Conservation (phyloP, 495 filamentous ascomycete genomes). For the Xylaria grammica region DNA sequence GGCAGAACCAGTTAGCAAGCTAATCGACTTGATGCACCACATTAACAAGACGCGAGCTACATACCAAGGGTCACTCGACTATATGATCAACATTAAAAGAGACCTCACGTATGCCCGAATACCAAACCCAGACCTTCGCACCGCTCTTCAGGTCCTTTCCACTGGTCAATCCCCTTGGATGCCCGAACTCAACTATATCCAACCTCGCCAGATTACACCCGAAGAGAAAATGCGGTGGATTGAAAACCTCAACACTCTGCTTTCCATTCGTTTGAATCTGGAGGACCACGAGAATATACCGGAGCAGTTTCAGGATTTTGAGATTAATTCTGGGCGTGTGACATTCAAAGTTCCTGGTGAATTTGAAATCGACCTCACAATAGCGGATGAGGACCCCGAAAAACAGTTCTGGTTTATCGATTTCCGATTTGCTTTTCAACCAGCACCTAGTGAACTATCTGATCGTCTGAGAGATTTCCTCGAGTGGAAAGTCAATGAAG, state of each 20-base stretch:
- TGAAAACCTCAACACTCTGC: slow-evolving; percentile 79
- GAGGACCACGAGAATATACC: slow-evolving; percentile 82
- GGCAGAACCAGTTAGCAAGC: slow-evolving; percentile 72
- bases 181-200: slow-evolving; percentile 82
- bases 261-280: slow-evolving; percentile 78
- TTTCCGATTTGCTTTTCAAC: slow-evolving; percentile 81
- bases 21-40: slow-evolving; percentile 84
- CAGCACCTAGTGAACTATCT: slow-evolving; percentile 63
- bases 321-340: slow-evolving; percentile 76
- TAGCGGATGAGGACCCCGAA: slow-evolving; percentile 77
- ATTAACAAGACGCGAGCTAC: slow-evolving; percentile 62
- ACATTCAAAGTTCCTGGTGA: slow-evolving; percentile 84
- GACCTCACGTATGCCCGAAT: slow-evolving; percentile 68
- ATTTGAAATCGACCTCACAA: slow-evolving; percentile 90
- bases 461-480: slow-evolving; percentile 65
- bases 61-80: slow-evolving; percentile 62
- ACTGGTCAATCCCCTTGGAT: slow-evolving; percentile 75
- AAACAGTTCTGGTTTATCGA: slow-evolving; percentile 93
- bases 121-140: slow-evolving; percentile 87
- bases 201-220: slow-evolving; percentile 70
- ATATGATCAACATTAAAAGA: slow-evolving; percentile 71
- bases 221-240: slow-evolving; percentile 70
- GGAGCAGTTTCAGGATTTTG: slow-evolving; percentile 70
- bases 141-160: slow-evolving; percentile 82
- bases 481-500: slow-evolving; percentile 71